Base-by-base conservation (phyloP, 2,329 filamentous ascomycete genomes). In the Colletotrichum sp. region DNA sequence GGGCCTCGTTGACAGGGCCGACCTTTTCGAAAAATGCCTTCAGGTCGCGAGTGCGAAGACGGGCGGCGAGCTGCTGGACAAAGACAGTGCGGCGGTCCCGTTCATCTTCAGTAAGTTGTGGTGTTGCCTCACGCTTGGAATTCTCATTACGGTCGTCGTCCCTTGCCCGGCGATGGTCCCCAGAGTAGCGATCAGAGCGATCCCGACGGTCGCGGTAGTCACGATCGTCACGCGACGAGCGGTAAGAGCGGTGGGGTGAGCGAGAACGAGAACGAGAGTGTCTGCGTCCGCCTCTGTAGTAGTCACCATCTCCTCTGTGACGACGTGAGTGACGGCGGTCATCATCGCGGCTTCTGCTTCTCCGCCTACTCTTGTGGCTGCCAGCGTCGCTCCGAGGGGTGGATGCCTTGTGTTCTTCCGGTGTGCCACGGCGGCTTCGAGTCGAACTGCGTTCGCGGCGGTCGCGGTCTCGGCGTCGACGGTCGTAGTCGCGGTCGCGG, bases 81-180 rank as follows among this genome's bases (percentile, higher is more conserved):
- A 99, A 99, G 75, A 99, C 95, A 74, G 97, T 99, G 81, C 97
- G 94, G 80, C 95, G 94, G 87, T 99, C 97, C 82, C 96, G 94
- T 87, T 99, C 97, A 86, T 98, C 97, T 84, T 98, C 96, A 81
- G 94, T 98, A 76, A 94, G 92, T 82, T 94, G 93, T 32, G 95
- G 94, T 69, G 94, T 93, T 72, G 83, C 84, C 77, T 91, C 90
- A 79, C 85, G 85, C 80, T 84, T 87, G 52, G 84, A 77, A 55
- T 69, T 68, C 62, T 83, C 83, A 71, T 84, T 82, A 58, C 83
- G 84, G 34, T 87, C 86, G 13, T 90, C 88, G 67, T 91, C 89
- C 76, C 88, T 86, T 71, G 88, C 88, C 80, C 92, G 90, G 77
- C 90, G 90, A 78, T 87, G 84, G 73, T 85, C 88, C 83, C 74